Base-by-base conservation (phyloP, 192 early-diverging fungal genomes). In the Rhizophagus prolifer region DNA sequence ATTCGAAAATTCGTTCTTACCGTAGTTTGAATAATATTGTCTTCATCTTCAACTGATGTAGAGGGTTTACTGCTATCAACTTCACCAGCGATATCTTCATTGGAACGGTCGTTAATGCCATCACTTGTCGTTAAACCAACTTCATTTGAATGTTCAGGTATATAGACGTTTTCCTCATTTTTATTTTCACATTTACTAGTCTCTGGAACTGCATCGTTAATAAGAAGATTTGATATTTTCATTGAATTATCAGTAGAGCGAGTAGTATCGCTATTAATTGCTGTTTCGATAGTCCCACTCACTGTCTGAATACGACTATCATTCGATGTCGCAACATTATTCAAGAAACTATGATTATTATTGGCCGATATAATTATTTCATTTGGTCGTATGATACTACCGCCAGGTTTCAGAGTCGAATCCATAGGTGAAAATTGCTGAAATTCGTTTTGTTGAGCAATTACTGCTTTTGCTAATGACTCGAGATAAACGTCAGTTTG, bases 401-500 rank as follows among this genome's bases (percentile, higher is more conserved):
- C 19, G 21, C 50, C 50, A 54, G 16, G 50, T 54, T 21, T 54
- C 16, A 54, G 6, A 54, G 50, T 5, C 0, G 50, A 54, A 21
- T 54, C 50, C 14, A 54, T 21, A 54, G 50, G 50, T n/a, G 16
- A 21, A 5, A 10, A 41, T 12, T 85, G 85, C 0, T 84, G 72
- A 25, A 80, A 81, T 30, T 86, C 88, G 60, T 86, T 91, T 78
- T 91, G 89, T 81, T 99, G 98, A 31, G 89, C 91, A 23, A 89
- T 80, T 72, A 99, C 93, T 25, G 95, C 94, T 44, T 92, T 87
- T 9, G 93, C 91, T 46, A 99, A 90, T 58, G 90, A 92, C 14
- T 85, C 86, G 70, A 99, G 86, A 78, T 93, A 99, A 61, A 84
- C 70, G 81, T 94, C 91, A 9, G 98, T 99, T 84, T 98, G 96